Percentiles rank a stretch among this genome's conserved stretches.
These are phyloP conservation scores for Amphichorda felina DNA, from an alignment of 2,329 filamentous ascomycete genomes.

Conservation along the genomic window DNA sequence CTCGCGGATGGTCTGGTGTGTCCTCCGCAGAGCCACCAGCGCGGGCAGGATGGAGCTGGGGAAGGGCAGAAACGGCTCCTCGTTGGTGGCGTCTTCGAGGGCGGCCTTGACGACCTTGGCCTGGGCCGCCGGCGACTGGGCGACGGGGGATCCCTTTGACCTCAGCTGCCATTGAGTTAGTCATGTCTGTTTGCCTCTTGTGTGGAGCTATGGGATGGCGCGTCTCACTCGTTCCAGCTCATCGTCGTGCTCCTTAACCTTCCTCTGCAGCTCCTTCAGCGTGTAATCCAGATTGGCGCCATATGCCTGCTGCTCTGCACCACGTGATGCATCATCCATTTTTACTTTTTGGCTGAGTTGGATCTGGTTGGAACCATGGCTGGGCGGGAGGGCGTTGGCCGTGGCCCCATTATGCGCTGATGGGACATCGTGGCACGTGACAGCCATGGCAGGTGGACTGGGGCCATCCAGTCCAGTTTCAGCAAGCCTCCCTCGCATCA, in stretches of 20 bases:
- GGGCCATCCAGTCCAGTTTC: background rate
- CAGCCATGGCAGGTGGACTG: background rate
- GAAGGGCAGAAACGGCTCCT: constrained; percentile 53
- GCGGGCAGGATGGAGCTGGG: constrained; percentile 58
- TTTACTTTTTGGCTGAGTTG: background rate
- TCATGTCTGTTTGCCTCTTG: background rate
- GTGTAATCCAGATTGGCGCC: constrained; percentile 51
- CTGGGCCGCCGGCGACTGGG: constrained; percentile 17
- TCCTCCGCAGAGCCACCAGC: constrained; percentile 58
- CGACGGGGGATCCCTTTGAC: constrained; percentile 9
- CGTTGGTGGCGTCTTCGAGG: constrained; percentile 50
- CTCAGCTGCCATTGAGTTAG: constrained; percentile 13
- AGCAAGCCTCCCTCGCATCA: background rate
- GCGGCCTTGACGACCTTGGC: constrained; percentile 44
- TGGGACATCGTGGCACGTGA: background rate
- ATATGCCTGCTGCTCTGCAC: constrained; percentile 14
- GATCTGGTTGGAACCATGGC: too few species aligned
- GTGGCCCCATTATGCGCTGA: too few species aligned
- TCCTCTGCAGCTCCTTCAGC: constrained; percentile 51
- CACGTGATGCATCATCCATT: background rate
- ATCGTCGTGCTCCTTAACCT: constrained; percentile 40
- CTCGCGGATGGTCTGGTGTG: constrained; percentile 51
- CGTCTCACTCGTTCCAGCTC: constrained; percentile 34
- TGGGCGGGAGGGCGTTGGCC: too few species aligned
- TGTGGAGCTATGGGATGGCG: too few species aligned